Base-by-base conservation (phyloP, 768 basidiomycete species). In the Dendrothele bispora region DNA sequence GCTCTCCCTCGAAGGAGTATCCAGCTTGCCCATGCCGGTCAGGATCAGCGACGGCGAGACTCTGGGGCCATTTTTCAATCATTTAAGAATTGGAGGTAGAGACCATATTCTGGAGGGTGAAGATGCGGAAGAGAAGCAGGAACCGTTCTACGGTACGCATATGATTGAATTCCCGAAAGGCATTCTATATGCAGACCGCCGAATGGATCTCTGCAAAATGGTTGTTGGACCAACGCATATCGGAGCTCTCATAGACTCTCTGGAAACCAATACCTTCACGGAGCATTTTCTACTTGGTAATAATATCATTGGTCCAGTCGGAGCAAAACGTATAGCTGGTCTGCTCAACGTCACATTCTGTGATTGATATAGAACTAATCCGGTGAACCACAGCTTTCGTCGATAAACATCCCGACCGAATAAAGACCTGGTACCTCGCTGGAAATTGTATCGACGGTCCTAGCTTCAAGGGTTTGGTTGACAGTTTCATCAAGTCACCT, bases 181-280 rank as follows among this genome's bases (percentile, higher is more conserved):
- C 24, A 49, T 54, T 20, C 45, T 56, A n/a, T 56, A 56, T 42
- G 46, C 50, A 3, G 55, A 56, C 18, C 48, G 52, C 3, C 48
- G 55, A 4, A 37, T 56, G 1, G 55, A 56, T n/a, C 48, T 56
- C 37, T 56, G 55, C 49, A 56, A 56, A 35, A 54, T 51, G 52
- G 52, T 56, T 3, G 45, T 56, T 11, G 55, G 55, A 4, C 55
- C 55, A 20, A 45, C 52, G 1, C 55, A 56, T 29, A 50, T 56
- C 43, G 52, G 51, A 25, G 49, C 43, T 12, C 52, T 56, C 5
- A 47, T 56, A 45, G 45, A 53, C 28, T 48, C 55, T 20, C 43
- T 56, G 14, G 52, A 54, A 28, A 7, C 34, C 3, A 56, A 56
- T 34, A 50, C 46, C 3, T 26, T 46, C 26, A 39, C 54, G 25